Evolutionary conservation across 2,329 filamentous ascomycete species (phyloP).

Genomic region (Apiospora pterosperma): DNA sequence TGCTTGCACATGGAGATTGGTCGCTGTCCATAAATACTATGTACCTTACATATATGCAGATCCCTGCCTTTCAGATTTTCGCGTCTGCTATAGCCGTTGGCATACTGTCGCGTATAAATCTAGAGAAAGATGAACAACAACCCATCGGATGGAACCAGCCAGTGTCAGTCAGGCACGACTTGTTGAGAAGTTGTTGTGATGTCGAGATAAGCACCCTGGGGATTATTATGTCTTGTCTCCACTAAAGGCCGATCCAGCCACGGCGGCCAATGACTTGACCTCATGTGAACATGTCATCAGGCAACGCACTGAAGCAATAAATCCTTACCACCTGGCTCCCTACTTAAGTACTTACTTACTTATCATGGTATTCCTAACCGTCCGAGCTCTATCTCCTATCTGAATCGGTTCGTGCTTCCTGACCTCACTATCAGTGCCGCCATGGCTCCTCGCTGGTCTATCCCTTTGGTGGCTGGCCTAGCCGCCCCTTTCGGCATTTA

Average conservation of each 20-base stretch:
- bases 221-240: neutral
- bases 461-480: conserved; percentile 47
- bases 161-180: neutral
- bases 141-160: neutral
- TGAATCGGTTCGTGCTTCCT: neutral
- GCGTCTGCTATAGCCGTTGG: no score
- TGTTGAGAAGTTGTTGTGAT: neutral
- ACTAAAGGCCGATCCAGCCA: neutral
- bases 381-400: neutral
- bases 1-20: no score
- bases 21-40: no score
- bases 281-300: neutral
- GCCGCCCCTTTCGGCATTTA: conserved; percentile 63
- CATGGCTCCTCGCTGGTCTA: conserved; percentile 26
- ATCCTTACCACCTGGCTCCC: neutral
- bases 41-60: no score
- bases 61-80: no score
- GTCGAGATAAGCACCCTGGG: conserved; percentile 1
- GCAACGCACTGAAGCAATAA: neutral
- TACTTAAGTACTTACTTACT: no score
- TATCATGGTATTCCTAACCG: neutral
- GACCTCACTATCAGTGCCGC: conserved; percentile 21
- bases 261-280: neutral
- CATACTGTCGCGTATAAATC: no score
- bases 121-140: neutral